Evolutionary conservation across 2,329 filamentous ascomycete genomes (phyloP).

Genomic region (Boeremia exigua): DNA sequence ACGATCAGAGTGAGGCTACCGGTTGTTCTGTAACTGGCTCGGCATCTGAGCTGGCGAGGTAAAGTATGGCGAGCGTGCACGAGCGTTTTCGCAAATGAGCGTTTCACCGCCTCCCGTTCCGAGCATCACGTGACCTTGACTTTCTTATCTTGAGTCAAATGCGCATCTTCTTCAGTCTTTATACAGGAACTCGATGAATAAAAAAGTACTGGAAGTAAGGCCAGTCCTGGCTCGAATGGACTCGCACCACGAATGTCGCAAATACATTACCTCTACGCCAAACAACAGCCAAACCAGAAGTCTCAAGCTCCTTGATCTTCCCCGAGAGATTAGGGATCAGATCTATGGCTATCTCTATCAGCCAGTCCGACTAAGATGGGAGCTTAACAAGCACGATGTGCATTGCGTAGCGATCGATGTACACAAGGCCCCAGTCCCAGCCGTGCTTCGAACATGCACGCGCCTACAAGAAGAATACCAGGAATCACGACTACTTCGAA

Average conservation of each 20-base stretch:
- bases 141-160: constrained; percentile 15
- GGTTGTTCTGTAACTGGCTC: constrained; percentile 1
- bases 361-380: constrained; percentile 3
- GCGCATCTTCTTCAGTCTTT: not conserved
- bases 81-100: constrained; percentile 12
- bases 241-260: constrained; percentile 10
- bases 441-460: constrained; percentile 12
- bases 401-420: constrained; percentile 9
- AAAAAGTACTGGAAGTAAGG: not conserved
- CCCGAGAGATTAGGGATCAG: constrained; percentile 16
- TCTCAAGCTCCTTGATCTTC: constrained; percentile 7
- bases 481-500: constrained; percentile 1
- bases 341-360: constrained; percentile 16
- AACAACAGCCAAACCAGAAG: not conserved
- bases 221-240: constrained; percentile 10
- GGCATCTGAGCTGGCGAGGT: constrained; percentile 6
- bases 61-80: constrained; percentile 18
- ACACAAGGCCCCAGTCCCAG: constrained; percentile 1
- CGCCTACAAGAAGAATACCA: constrained; percentile 12
- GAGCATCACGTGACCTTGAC: constrained; percentile 2
- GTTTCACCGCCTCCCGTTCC: constrained; percentile 14
- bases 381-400: constrained; percentile 8
- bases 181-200: not conserved
- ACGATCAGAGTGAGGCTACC: not conserved
- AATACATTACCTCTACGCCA: not conserved